phyloP scores from a whole-genome alignment of 1,139 yeast species.

The Scheffersomyces quercinus region DNA sequence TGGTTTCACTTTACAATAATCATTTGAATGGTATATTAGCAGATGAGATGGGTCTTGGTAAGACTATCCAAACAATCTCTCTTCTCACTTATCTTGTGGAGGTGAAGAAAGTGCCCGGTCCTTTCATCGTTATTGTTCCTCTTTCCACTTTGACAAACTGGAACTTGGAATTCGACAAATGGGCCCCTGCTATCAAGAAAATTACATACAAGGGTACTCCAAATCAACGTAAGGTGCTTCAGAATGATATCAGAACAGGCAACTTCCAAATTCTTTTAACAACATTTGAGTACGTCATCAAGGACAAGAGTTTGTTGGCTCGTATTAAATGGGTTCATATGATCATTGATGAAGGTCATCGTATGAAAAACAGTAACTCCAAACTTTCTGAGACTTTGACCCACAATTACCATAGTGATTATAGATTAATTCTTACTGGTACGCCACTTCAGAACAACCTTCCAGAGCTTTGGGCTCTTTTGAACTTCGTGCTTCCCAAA shows the following conservation, averaged over 20 bases:
- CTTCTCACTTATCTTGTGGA: conserved; percentile 74
- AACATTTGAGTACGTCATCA: conserved; percentile 77
- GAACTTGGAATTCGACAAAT: conserved; percentile 81
- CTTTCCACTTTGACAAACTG: conserved; percentile 82
- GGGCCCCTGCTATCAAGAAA: conserved; percentile 77
- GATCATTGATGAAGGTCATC: conserved; percentile 89
- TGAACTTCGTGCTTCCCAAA: conserved; percentile 76
- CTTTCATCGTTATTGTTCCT: conserved; percentile 80
- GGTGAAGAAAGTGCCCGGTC: conserved; percentile 63
- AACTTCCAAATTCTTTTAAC: conserved; percentile 77
- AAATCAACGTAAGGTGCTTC: conserved; percentile 63
- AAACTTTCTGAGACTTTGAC: conserved; percentile 72
- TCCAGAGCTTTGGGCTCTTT: conserved; percentile 83
- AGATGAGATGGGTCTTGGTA: conserved; percentile 92
- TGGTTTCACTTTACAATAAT: conserved; percentile 92
- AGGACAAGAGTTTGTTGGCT: conserved; percentile 67
- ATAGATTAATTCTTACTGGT: conserved; percentile 81
- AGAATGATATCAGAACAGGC: conserved; percentile 59
- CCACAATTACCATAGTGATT: conserved; percentile 70
- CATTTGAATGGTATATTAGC: conserved; percentile 94
- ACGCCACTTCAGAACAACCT: conserved; percentile 84
- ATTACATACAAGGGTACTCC: conserved; percentile 79
- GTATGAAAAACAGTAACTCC: conserved; percentile 80
- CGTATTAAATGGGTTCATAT: conserved; percentile 79
- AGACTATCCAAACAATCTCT: conserved; percentile 83